Evolutionary conservation across 1,284 basidiomycete species (phyloP).

Genomic region (Filobasidium uniguttulatum): DNA sequence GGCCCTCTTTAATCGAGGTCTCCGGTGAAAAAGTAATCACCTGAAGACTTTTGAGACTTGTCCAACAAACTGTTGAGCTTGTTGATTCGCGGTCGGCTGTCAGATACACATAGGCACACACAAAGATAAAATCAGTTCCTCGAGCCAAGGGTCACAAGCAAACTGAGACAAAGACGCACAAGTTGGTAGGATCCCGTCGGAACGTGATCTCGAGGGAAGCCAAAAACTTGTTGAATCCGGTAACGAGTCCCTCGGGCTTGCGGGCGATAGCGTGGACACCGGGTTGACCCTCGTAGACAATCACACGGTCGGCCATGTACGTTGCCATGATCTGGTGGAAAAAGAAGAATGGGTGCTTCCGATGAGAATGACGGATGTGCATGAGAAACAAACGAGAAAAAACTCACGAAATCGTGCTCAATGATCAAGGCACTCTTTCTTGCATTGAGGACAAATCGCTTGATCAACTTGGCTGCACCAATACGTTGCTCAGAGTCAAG

Average conservation of each 20-base stretch:
- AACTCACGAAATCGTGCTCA: constrained; percentile 72
- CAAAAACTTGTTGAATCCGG: constrained; percentile 52
- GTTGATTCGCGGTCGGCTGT: constrained; percentile 65
- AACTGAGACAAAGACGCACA: constrained; percentile 24
- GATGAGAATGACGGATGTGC: not conserved
- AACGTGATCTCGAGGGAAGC: constrained; percentile 88
- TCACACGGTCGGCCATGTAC: constrained; percentile 91
- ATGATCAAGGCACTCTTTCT: constrained; percentile 96
- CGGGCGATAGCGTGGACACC: constrained; percentile 70
- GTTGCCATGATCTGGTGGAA: constrained; percentile 47
- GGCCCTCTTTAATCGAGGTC: constrained; percentile 9
- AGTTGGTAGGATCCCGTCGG: constrained; percentile 89
- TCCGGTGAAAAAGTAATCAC: constrained; percentile 16
- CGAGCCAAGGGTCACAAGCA: not conserved
- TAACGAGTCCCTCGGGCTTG: constrained; percentile 39
- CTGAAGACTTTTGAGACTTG: constrained; percentile 63
- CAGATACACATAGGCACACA: no score
- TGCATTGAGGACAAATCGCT: constrained; percentile 82
- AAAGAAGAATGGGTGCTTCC: not conserved
- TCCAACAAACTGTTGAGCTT: constrained; percentile 87
- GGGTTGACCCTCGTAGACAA: constrained; percentile 81
- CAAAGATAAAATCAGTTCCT: not conserved
- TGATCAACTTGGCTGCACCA: constrained; percentile 90
- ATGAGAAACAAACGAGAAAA: not conserved
- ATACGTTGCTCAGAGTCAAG: constrained; percentile 98